These are phyloP conservation scores for Hymenoscyphus linearis DNA, from an alignment of 2,329 filamentous ascomycete genomes.

Conservation along the genomic window DNA sequence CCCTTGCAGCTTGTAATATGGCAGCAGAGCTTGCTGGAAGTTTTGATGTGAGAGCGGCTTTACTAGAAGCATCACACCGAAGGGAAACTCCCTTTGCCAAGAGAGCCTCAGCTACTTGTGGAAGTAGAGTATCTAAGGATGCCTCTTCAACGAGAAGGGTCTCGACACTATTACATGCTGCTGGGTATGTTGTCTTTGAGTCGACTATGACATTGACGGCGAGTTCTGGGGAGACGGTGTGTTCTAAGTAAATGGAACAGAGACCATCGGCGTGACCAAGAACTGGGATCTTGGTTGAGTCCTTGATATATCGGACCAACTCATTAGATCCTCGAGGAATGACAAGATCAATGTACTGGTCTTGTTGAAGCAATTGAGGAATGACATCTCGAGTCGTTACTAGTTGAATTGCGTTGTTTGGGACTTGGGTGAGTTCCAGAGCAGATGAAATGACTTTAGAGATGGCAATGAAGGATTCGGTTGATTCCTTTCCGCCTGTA, in stretches of 20 bases:
- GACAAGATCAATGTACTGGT: slow-evolving; percentile 87
- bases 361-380: slow-evolving; percentile 77
- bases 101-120: slow-evolving; percentile 67
- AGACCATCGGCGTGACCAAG: slow-evolving; percentile 94
- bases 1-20: slow-evolving; percentile 58
- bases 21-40: slow-evolving; percentile 39
- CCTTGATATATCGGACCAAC: slow-evolving; percentile 67
- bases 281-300: slow-evolving; percentile 87
- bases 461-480: slow-evolving; percentile 89
- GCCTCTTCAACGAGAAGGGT: slow-evolving; percentile 78
- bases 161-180: slow-evolving; percentile 93
- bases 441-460: slow-evolving; percentile 77
- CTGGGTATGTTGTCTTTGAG: slow-evolving; percentile 90
- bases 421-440: slow-evolving; percentile 67
- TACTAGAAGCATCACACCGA: slow-evolving; percentile 69
- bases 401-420: slow-evolving; percentile 83
- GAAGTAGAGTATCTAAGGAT: slow-evolving; percentile 62
- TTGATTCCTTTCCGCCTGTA: slow-evolving; percentile 84
- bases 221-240: slow-evolving; percentile 66
- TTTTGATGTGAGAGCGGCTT: slow-evolving; percentile 51
- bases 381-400: slow-evolving; percentile 91
- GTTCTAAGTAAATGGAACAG: slow-evolving; percentile 80
- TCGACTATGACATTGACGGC: slow-evolving; percentile 77
- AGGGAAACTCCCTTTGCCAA: slow-evolving; percentile 73
- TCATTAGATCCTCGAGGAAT: slow-evolving; percentile 62